Conservation (phyloP, 345 rosid genomes). For the Eucalyptus pumila region DNA sequence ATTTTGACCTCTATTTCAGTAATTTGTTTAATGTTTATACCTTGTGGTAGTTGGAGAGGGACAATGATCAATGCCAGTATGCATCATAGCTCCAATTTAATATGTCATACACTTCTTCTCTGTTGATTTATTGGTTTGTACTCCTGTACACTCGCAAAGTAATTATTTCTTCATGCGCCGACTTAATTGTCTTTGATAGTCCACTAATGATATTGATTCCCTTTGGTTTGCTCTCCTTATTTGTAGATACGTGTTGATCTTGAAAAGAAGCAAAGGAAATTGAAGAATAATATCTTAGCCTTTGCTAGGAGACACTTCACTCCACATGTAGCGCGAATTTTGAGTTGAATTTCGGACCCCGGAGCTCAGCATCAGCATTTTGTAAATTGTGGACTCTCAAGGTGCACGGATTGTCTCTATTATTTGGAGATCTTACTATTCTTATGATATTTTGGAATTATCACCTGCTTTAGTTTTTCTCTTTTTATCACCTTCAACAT, state of each 20-base stretch:
- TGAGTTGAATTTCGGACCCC: not conserved
- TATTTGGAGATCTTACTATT: not conserved
- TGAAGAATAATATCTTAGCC: slow-evolving; percentile 35
- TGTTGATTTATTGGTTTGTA: slow-evolving; percentile 37
- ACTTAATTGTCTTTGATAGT: not conserved
- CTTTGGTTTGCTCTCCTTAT: not conserved
- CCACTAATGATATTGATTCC: not conserved
- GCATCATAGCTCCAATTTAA: slow-evolving; percentile 54
- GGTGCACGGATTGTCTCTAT: not conserved
- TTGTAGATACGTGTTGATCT: slow-evolving; percentile 76
- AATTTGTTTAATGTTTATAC: not conserved
- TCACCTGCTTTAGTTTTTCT: not conserved
- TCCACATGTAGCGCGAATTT: slow-evolving; percentile 14
- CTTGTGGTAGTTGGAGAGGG: slow-evolving; percentile 48
- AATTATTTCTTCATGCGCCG: not conserved
- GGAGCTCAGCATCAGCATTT: not conserved
- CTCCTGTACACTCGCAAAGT: not conserved
- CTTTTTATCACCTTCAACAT: not conserved
- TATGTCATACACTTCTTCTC: slow-evolving; percentile 67
- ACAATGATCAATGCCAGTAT: slow-evolving; percentile 10
- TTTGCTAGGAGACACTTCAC: slow-evolving; percentile 60
- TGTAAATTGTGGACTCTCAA: not conserved
- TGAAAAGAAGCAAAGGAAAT: slow-evolving; percentile 61
- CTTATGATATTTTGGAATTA: too few species aligned
- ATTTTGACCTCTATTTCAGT: not conserved